A percentile compares a stretch with the other conserved stretches of the same genome.
These are phyloP conservation scores for Sporothrix dimorphospora DNA, from an alignment of 2,329 filamentous ascomycete genomes.

Conservation along the genomic window DNA sequence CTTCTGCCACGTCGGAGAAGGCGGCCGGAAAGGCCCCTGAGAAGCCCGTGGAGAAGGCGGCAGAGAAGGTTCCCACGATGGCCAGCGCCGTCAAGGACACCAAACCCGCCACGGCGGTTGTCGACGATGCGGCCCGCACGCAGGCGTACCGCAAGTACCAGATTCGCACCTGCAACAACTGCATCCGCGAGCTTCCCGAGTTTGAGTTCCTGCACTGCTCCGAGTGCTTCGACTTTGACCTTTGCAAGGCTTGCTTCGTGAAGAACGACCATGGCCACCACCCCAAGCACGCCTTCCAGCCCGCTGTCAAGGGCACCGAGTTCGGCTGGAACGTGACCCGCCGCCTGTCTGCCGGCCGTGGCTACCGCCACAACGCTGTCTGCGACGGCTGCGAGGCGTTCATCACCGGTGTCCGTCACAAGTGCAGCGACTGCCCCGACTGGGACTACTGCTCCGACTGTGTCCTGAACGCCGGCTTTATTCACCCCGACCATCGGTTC, in stretches of 20 bases:
- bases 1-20: conserved; percentile 1
- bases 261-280: conserved; percentile 84
- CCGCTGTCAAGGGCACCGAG: conserved; percentile 65
- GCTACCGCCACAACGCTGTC: conserved; percentile 80
- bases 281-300: conserved; percentile 78
- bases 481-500: conserved; percentile 85
- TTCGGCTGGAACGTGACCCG: conserved; percentile 64
- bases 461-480: conserved; percentile 64
- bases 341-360: conserved; percentile 78
- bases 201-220: conserved; percentile 82
- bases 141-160: conserved; percentile 15
- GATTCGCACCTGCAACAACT: conserved; percentile 71
- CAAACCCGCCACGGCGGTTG: background rate
- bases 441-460: conserved; percentile 93
- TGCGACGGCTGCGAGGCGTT: conserved; percentile 93
- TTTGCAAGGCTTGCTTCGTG: conserved; percentile 82
- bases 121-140: background rate
- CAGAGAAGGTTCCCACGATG: background rate
- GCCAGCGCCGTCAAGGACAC: background rate
- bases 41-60: conserved; percentile 21
- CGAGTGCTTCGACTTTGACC: conserved; percentile 85
- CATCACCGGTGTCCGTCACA: conserved; percentile 89
- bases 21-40: background rate
- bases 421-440: conserved; percentile 95
- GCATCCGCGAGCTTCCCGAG: conserved; percentile 71